These are phyloP conservation scores for Pseudodiploospora longispora DNA, from an alignment of 2,329 filamentous ascomycete species.

Conservation along the genomic window DNA sequence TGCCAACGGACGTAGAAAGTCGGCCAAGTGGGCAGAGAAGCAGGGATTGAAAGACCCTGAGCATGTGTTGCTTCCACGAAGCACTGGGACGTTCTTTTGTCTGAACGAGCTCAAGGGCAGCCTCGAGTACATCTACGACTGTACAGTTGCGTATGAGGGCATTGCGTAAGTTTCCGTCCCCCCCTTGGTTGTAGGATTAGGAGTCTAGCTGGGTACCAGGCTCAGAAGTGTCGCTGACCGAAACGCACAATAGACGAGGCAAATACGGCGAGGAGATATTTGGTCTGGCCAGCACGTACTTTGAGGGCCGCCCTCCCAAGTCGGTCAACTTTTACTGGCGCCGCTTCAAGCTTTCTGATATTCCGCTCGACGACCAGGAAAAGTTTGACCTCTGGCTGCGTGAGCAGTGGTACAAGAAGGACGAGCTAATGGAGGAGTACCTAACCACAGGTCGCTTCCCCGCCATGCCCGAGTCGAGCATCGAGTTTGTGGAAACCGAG, in stretches of 20 bases:
- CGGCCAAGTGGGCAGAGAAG: slow-evolving; percentile 69
- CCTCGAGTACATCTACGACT: slow-evolving; percentile 82
- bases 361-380: slow-evolving; percentile 67
- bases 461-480: slow-evolving; percentile 45
- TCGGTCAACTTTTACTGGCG: slow-evolving; percentile 98
- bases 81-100: slow-evolving; percentile 74
- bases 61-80: slow-evolving; percentile 69
- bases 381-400: slow-evolving; percentile 79
- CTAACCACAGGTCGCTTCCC: slow-evolving; percentile 73
- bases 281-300: slow-evolving; percentile 77
- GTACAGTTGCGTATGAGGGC: slow-evolving; percentile 92
- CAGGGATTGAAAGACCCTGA: slow-evolving; percentile 62
- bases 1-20: slow-evolving; percentile 60
- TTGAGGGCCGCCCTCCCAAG: slow-evolving; percentile 81
- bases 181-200: not conserved
- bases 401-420: slow-evolving; percentile 87
- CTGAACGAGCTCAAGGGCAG: slow-evolving; percentile 65
- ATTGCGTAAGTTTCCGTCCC: slow-evolving; percentile 59
- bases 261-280: slow-evolving; percentile 88
- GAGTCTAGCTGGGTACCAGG: not conserved
- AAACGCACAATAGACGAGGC: slow-evolving; percentile 46
- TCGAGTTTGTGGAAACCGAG: slow-evolving; percentile 48
- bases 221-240: slow-evolving; percentile 5
- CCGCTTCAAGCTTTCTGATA: slow-evolving; percentile 69
- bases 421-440: slow-evolving; percentile 79